These are phyloP conservation scores for Exophiala calicioides DNA, from an alignment of 2,329 filamentous ascomycete species.

Conservation along the genomic window DNA sequence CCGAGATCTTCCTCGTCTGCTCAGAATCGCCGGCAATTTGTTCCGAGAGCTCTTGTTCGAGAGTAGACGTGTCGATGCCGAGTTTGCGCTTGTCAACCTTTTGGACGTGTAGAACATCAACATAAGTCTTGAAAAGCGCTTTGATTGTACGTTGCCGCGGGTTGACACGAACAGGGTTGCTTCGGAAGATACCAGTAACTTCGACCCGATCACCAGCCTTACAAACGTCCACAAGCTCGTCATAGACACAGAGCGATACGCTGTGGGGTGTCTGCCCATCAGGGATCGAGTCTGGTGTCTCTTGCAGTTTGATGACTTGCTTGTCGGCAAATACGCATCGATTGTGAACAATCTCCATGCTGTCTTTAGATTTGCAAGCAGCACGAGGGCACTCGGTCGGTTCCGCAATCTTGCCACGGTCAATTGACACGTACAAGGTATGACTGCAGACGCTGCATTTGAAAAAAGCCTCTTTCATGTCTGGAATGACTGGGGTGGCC, in stretches of 20 bases:
- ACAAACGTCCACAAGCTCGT: conserved; percentile 95
- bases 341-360: conserved; percentile 98
- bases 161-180: conserved; percentile 90
- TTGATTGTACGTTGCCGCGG: conserved; percentile 90
- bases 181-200: conserved; percentile 95
- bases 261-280: conserved; percentile 97
- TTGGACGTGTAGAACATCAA: conserved; percentile 92
- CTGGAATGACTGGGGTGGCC: conserved; percentile 92
- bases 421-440: conserved; percentile 84
- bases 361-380: conserved; percentile 82
- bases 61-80: conserved; percentile 84
- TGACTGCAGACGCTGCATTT: conserved; percentile 91
- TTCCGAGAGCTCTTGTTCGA: conserved; percentile 79
- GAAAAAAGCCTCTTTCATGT: conserved; percentile 99
- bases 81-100: conserved; percentile 95
- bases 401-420: conserved; percentile 93
- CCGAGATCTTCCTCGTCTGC: conserved; percentile 77
- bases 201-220: conserved; percentile 96
- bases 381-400: conserved; percentile 84
- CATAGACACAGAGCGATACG: conserved; percentile 92
- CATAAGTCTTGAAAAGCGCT: conserved; percentile 95
- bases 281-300: conserved; percentile 92
- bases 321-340: conserved; percentile 93
- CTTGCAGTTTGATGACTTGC: conserved; percentile 97
- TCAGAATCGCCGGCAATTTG: conserved; percentile 71